These are phyloP conservation scores for Penicillium verrucosum DNA, from an alignment of 2,329 filamentous ascomycete genomes.

Conservation along the genomic window DNA sequence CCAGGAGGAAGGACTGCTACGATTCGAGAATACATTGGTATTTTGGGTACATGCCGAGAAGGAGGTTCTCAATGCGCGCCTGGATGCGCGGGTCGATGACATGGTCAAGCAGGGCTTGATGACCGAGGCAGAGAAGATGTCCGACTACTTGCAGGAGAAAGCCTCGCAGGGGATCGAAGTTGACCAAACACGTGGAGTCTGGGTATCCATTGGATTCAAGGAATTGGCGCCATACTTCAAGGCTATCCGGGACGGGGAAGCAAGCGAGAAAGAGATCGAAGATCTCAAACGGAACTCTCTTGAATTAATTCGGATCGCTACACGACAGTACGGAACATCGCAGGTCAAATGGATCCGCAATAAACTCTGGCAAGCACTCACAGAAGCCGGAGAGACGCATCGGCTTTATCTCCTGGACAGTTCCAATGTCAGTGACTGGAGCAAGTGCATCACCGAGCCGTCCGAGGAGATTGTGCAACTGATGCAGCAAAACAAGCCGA, in stretches of 20 bases:
- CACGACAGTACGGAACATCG: conserved; percentile 79
- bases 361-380: conserved; percentile 71
- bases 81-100: conserved; percentile 74
- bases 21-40: conserved; percentile 60
- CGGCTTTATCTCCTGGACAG: conserved; percentile 78
- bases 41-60: conserved; percentile 84
- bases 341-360: conserved; percentile 84
- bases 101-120: conserved; percentile 71
- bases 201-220: conserved; percentile 95
- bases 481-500: conserved; percentile 59
- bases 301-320: conserved; percentile 76
- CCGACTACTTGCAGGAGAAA: conserved; percentile 46
- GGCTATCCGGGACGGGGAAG: conserved; percentile 37
- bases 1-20: conserved; percentile 36
- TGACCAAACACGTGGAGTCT: conserved; percentile 80
- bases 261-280: conserved; percentile 45
- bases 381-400: conserved; percentile 51
- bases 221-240: conserved; percentile 74
- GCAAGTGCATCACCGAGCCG: conserved; percentile 60
- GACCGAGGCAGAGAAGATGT: conserved; percentile 58
- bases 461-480: conserved; percentile 59
- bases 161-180: conserved; percentile 52
- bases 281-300: conserved; percentile 59
- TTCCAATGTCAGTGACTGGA: conserved; percentile 63
- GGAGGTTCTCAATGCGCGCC: conserved; percentile 63